A percentile compares a stretch with the other conserved stretches of the same genome.
Conservation (phyloP, 805 yeast genomes). For the Vanderwaltozyma yarrowii region DNA sequence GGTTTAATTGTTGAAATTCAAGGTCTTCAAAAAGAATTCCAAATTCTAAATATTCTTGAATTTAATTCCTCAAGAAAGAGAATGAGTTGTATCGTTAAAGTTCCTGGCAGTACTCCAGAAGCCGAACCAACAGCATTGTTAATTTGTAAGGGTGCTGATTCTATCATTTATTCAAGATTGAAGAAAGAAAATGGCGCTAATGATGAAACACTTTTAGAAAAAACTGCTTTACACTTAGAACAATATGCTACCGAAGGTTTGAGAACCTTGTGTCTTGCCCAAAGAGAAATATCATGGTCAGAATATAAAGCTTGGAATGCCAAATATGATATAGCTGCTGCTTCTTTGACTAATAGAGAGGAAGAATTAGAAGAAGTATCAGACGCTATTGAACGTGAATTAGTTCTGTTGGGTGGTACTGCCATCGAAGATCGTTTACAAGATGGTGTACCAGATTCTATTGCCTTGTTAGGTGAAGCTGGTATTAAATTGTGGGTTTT, state of each 20-base stretch:
- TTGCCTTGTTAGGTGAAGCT: conserved; percentile 56
- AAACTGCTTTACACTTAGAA: conserved; percentile 66
- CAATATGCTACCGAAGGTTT: conserved; percentile 77
- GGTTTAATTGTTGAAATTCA: conserved; percentile 60
- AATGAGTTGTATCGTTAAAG: conserved; percentile 73
- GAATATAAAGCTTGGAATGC: conserved; percentile 56
- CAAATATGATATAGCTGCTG: conserved; percentile 53
- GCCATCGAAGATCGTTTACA: conserved; percentile 82
- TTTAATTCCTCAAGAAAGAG: conserved; percentile 80
- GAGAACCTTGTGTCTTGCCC: conserved; percentile 74
- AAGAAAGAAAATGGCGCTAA: conserved; percentile 31
- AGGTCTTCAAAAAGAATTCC: conserved; percentile 63
- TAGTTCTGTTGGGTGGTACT: conserved; percentile 68
- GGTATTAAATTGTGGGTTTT: conserved; percentile 83
- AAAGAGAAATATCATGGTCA: conserved; percentile 51
- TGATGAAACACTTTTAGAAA: conserved; percentile 38
- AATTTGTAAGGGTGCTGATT: conserved; percentile 82
- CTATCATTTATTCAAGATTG: conserved; percentile 62
- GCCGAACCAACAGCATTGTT: conserved; percentile 51
- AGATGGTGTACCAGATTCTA: conserved; percentile 81
- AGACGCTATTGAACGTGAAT: conserved; percentile 57
- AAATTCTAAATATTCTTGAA: conserved; percentile 59
- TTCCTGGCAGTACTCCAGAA: conserved; percentile 39
- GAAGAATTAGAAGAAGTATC: conserved; percentile 65
- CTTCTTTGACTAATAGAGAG: conserved; percentile 55